These are phyloP conservation scores for Helenozyma rhizophorensis DNA, from an alignment of 805 yeast genomes.

Conservation along the genomic window DNA sequence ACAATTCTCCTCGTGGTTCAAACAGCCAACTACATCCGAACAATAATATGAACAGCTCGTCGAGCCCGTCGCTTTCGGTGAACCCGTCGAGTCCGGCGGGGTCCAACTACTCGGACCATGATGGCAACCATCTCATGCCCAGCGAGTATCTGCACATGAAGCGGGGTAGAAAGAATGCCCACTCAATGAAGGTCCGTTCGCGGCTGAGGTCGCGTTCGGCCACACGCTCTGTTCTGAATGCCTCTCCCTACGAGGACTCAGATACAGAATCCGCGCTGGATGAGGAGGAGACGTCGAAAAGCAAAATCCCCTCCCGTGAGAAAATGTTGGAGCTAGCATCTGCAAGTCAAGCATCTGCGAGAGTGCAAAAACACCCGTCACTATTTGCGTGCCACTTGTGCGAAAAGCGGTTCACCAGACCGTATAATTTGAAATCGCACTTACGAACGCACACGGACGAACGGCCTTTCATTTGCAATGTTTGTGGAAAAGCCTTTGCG, in stretches of 20 bases:
- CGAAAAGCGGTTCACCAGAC: constrained; percentile 83
- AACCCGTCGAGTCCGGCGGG: constrained; percentile 11
- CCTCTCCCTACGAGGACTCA: constrained; percentile 14
- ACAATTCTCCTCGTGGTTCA: constrained; percentile 28
- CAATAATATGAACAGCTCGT: constrained; percentile 1
- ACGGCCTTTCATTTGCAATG: constrained; percentile 66
- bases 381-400: constrained; percentile 78
- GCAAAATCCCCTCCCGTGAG: constrained; percentile 38
- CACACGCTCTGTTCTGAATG: constrained; percentile 20
- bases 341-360: constrained; percentile 47
- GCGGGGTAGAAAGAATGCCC: constrained; percentile 37
- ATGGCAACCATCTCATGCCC: constrained; percentile 21
- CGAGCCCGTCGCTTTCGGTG: constrained; percentile 5
- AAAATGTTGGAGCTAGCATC: constrained; percentile 64
- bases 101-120: constrained; percentile 12
- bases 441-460: constrained; percentile 86
- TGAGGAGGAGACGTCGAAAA: constrained; percentile 4
- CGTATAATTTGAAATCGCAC: constrained; percentile 90
- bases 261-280: constrained; percentile 15
- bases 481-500: constrained; percentile 74
- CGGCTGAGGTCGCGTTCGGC: constrained; percentile 22
- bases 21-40: constrained; percentile 7
- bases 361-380: constrained; percentile 69
- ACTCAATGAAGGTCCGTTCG: constrained; percentile 13
- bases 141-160: constrained; percentile 38